These are phyloP conservation scores for Neurospora tetraspora DNA, from an alignment of 495 filamentous ascomycete genomes.

Conservation along the genomic window DNA sequence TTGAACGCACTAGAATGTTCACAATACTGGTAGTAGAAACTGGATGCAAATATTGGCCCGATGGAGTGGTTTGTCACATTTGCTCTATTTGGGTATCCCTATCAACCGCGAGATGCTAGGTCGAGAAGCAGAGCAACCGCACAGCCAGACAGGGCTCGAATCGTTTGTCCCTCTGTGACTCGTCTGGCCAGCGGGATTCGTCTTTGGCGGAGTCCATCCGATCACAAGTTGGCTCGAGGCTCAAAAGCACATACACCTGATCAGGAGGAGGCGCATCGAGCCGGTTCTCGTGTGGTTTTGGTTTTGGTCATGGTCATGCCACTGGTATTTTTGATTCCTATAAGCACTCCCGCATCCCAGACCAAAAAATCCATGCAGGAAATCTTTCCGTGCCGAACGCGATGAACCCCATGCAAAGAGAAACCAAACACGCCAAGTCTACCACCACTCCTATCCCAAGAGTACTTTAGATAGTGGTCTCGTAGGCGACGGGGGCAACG, in stretches of 20 bases:
- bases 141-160: background rate
- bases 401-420: slow-evolving; percentile 29
- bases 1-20: background rate
- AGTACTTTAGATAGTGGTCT: slow-evolving; percentile 83
- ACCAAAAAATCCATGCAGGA: slow-evolving; percentile 25
- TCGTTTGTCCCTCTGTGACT: background rate
- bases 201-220: background rate
- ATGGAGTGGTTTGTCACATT: background rate
- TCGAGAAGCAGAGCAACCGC: background rate
- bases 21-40: background rate
- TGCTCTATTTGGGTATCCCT: background rate
- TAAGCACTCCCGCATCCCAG: slow-evolving; percentile 30
- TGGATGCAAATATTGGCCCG: background rate
- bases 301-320: slow-evolving; percentile 20
- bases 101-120: background rate
- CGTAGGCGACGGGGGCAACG: slow-evolving; percentile 83
- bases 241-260: background rate
- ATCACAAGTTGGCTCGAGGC: background rate
- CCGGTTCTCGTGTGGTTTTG: slow-evolving; percentile 3
- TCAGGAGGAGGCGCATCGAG: background rate
- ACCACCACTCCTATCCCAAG: slow-evolving; percentile 14
- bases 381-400: slow-evolving; percentile 29
- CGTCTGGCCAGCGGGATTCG: background rate
- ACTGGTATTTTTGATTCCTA: slow-evolving; percentile 32
- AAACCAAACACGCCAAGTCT: slow-evolving; percentile 24